Percentiles rank a stretch among this genome's conserved stretches.
These are phyloP conservation scores for Naganishia antarctica DNA, from an alignment of 768 basidiomycete genomes.

Conservation along the genomic window DNA sequence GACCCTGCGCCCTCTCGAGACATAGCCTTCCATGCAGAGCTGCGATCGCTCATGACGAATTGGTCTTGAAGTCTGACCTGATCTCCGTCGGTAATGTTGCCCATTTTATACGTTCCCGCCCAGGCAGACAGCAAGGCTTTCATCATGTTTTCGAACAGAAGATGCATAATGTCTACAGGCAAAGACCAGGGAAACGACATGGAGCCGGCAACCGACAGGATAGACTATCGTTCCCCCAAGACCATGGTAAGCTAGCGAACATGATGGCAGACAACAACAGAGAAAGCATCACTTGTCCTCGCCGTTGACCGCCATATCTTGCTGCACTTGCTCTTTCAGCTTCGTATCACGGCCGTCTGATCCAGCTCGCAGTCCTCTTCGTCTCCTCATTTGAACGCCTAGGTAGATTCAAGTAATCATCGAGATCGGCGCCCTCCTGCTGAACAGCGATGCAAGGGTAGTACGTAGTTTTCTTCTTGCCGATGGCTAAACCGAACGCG, in stretches of 20 bases:
- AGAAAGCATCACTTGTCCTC: background rate
- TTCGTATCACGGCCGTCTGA: background rate
- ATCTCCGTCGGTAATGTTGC: slow-evolving; percentile 44
- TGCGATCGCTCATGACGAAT: background rate
- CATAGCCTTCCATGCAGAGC: background rate
- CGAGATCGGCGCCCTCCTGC: background rate
- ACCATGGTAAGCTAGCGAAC: background rate
- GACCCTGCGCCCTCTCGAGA: slow-evolving; percentile 31
- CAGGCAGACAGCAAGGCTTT: slow-evolving; percentile 52
- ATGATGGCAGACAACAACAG: no score
- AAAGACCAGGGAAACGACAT: slow-evolving; percentile 52
- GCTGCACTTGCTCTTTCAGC: background rate
- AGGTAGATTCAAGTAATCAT: background rate
- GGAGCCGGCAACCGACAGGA: slow-evolving; percentile 42
- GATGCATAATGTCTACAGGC: slow-evolving; percentile 57
- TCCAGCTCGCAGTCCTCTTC: background rate
- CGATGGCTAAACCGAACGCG: background rate
- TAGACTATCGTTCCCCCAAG: slow-evolving; percentile 31
- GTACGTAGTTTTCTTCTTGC: background rate
- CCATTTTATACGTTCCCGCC: slow-evolving; percentile 52
- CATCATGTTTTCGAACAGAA: slow-evolving; percentile 54
- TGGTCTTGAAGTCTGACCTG: slow-evolving; percentile 39
- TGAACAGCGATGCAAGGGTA: background rate
- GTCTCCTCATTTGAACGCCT: background rate
- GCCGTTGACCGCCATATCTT: background rate